A percentile compares a stretch with the other conserved stretches of the same genome.
These are phyloP conservation scores for Gloeostereum incarnatum DNA, from an alignment of 768 basidiomycete genomes.

Conservation along the genomic window DNA sequence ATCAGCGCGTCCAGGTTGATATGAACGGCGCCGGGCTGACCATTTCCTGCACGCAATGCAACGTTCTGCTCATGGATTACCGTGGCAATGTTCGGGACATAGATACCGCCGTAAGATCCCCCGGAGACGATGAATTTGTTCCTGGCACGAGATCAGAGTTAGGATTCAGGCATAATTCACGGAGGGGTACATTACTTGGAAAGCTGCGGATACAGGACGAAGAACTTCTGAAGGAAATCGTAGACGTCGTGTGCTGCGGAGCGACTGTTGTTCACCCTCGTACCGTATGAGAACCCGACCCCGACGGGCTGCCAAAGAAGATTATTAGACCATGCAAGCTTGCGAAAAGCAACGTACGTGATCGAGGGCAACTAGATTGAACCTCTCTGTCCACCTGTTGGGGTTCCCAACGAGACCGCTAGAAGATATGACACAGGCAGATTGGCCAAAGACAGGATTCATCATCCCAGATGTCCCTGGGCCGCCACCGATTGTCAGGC, in stretches of 20 bases:
- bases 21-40: slow-evolving; percentile 11
- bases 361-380: slow-evolving; percentile 16
- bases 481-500: slow-evolving; percentile 24
- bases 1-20: slow-evolving; percentile 23
- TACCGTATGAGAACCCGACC: slow-evolving; percentile 24
- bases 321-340: too few relatives aligned
- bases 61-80: slow-evolving; percentile 23
- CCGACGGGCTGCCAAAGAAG: slow-evolving; percentile 17
- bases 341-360: too few relatives aligned
- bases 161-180: too few relatives aligned
- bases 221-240: slow-evolving; percentile 26
- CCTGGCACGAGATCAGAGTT: too few relatives aligned
- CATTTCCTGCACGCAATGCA: slow-evolving; percentile 11
- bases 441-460: slow-evolving; percentile 17
- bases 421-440: slow-evolving; percentile 14
- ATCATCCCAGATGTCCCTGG: slow-evolving; percentile 21
- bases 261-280: slow-evolving; percentile 20
- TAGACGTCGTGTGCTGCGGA: slow-evolving; percentile 21
- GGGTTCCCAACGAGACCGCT: slow-evolving; percentile 16
- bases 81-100: slow-evolving; percentile 24
- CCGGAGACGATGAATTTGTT: slow-evolving; percentile 18
- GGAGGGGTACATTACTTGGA: too few relatives aligned
- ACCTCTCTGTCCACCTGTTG: slow-evolving; percentile 16
- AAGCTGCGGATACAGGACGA: slow-evolving; percentile 15
- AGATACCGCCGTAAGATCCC: slow-evolving; percentile 25